phyloP scores from a whole-genome alignment of 2,329 filamentous ascomycete genomes.

The Penicillium sp. region DNA sequence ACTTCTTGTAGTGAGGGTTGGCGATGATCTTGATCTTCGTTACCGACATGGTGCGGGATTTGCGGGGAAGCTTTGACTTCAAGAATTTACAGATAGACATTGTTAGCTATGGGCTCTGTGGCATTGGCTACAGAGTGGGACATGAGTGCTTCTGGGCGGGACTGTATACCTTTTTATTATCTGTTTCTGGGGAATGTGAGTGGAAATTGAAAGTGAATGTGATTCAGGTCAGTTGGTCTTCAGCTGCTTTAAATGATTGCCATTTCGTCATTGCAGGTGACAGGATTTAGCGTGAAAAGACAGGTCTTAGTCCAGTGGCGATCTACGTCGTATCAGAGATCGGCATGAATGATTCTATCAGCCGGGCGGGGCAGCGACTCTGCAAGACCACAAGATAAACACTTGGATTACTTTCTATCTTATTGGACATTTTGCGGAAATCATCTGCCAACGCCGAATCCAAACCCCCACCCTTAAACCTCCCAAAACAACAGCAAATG shows the following conservation, averaged over 20 bases:
- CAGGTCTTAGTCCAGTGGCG: slow-evolving; percentile 8
- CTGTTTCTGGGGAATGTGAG: background rate
- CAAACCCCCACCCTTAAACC: background rate
- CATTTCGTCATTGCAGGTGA: slow-evolving; percentile 10
- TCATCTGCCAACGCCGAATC: slow-evolving; percentile 23
- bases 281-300: slow-evolving; percentile 2
- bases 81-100: slow-evolving; percentile 15
- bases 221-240: background rate
- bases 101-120: background rate
- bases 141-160: background rate
- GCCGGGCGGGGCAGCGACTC: slow-evolving; percentile 5
- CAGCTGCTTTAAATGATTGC: background rate
- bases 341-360: slow-evolving; percentile 12
- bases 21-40: slow-evolving; percentile 53
- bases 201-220: background rate
- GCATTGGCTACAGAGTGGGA: background rate
- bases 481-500: background rate
- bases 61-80: slow-evolving; percentile 10
- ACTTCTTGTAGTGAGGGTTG: slow-evolving; percentile 61
- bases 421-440: slow-evolving; percentile 3
- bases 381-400: slow-evolving; percentile 12
- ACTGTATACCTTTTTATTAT: background rate
- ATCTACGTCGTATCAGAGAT: slow-evolving; percentile 13
- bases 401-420: slow-evolving; percentile 18
- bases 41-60: slow-evolving; percentile 31